Conservation (phyloP, 257 asterid genomes). For the Voacanga thouarsii region DNA sequence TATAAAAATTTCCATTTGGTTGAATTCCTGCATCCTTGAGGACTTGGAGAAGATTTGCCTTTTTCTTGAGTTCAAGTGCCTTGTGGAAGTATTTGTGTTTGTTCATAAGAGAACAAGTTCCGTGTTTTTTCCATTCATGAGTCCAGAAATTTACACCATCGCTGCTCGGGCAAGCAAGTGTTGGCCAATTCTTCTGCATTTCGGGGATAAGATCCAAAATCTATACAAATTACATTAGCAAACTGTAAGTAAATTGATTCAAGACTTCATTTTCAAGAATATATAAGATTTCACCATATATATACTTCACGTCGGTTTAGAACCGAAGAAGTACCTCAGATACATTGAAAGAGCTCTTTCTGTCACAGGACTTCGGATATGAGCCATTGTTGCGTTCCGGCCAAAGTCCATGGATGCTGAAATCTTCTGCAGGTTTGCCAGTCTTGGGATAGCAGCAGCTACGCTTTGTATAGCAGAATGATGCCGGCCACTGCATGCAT, state of each 20-base stretch:
- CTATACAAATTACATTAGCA: conserved; percentile 15
- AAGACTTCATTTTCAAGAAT: background rate
- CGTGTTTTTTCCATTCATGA: conserved; percentile 85
- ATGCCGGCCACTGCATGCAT: conserved; percentile 61
- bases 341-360: conserved; percentile 36
- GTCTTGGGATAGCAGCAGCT: conserved; percentile 73
- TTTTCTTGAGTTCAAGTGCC: conserved; percentile 53
- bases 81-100: conserved; percentile 49
- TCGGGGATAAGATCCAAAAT: conserved; percentile 45
- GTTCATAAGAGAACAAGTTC: conserved; percentile 58
- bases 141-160: conserved; percentile 65
- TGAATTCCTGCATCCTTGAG: conserved; percentile 53
- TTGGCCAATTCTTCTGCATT: conserved; percentile 74
- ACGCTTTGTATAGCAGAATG: conserved; percentile 54
- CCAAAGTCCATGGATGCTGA: conserved; percentile 84
- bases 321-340: conserved; percentile 39
- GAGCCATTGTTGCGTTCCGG: conserved; percentile 57
- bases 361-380: conserved; percentile 64
- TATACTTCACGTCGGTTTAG: background rate
- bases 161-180: conserved; percentile 64
- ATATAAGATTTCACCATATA: background rate
- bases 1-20: conserved; percentile 41
- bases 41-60: conserved; percentile 49
- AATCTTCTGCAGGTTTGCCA: conserved; percentile 63
- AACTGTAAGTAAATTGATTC: background rate